A percentile compares a stretch with the other conserved stretches of the same genome.
phyloP scores from a whole-genome alignment of 148 eudicot species.

The Pharnaceum exiguum region DNA sequence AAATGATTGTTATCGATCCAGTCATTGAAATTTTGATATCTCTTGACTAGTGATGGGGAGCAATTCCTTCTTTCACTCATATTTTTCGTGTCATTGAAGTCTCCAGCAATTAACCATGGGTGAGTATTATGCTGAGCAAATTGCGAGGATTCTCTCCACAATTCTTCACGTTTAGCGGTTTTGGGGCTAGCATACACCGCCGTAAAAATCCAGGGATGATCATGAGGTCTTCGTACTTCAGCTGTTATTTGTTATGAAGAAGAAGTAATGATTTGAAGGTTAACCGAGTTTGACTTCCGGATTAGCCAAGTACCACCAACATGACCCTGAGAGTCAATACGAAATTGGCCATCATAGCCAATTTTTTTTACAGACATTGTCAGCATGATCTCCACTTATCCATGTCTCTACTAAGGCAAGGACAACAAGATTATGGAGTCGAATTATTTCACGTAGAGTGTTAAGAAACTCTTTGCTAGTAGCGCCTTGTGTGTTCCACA shows the following conservation, averaged over 20 bases:
- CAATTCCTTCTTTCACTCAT: not conserved
- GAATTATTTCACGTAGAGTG: not conserved
- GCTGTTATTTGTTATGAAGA: not conserved
- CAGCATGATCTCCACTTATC: not conserved
- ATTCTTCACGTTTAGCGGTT: not conserved
- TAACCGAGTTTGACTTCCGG: not conserved
- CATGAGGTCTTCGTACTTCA: not conserved
- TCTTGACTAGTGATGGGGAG: not conserved
- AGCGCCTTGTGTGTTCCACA: not conserved
- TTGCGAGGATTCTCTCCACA: not conserved
- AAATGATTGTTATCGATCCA: not conserved
- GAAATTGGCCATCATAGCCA: not conserved
- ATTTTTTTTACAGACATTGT: not conserved
- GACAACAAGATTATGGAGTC: not conserved
- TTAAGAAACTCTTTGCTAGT: not conserved
- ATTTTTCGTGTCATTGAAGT: not conserved
- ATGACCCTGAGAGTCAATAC: not conserved
- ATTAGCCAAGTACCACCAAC: constrained; percentile 5
- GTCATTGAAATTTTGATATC: not conserved
- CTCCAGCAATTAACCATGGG: not conserved
- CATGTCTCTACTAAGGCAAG: not conserved
- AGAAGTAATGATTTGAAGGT: not conserved
- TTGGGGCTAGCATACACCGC: not conserved
- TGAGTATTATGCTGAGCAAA: not conserved
- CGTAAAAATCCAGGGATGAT: not conserved